Base-by-base conservation (phyloP, 768 basidiomycete species). In the Pilatotrama ljubarskyi region DNA sequence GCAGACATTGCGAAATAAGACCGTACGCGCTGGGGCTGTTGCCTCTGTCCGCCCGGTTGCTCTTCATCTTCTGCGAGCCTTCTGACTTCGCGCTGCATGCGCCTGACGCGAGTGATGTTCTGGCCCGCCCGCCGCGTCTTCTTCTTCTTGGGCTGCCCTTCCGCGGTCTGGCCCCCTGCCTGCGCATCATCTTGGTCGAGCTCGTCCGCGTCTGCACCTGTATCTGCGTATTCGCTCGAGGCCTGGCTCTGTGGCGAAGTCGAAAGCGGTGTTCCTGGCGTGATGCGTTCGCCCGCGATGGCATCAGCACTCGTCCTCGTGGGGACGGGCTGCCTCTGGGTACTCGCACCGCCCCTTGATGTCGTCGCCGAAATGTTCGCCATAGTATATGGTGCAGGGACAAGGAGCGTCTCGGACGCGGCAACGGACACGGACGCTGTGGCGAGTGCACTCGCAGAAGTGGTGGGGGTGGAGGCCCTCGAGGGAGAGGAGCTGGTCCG, bases 1-100 rank as follows among this genome's bases (percentile, higher is more conserved):
- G 10, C 29, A 38, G 29, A 24, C 2, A 38, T 14, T n/a, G 41
- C 46, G 51, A 58, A 35, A 22, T 35, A 51, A 42, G 17, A 47
- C 47, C 61, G 52, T 55, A 63, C 57, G 36, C 58, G 62, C 49
- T 48, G 48, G 18, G 54, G 62, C 43, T 63, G 57, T 46, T 58
- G 61, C 42, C 58, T 42, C 58, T 55, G 57, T 15, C 25, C 51
- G 43, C 18, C 41, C 41, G 41, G 43, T 36, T 24, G 41, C 2
- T 59, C 58, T 37, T 59, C 58, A 49, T 59, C 62, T 29, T 63
- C 62, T 18, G 58, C 58, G 37, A 59, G 53, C 62, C 49, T 41
- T 22, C 62, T 41, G 24, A 63, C 62, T 43, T 63, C 62, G 40
- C 62, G 62, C 49, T 63, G 62, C 62, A 63, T 63, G 22, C 56